Base-by-base conservation (phyloP, 306 rosid genomes). In the Malus fusca region DNA sequence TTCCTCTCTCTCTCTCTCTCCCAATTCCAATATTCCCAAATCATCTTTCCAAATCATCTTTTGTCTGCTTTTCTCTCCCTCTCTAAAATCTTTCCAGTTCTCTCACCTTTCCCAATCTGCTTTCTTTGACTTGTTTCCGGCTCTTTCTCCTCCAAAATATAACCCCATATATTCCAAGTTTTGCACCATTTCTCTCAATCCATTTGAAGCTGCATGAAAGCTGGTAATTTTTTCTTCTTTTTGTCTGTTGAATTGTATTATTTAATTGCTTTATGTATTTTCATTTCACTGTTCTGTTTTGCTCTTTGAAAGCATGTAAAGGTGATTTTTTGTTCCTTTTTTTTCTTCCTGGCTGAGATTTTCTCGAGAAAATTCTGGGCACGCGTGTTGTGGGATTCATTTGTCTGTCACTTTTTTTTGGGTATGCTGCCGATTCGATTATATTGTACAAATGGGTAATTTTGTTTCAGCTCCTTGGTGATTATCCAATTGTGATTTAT, bases 101-200 rank as follows among this genome's bases (percentile, higher is more conserved):
- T 42, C 2, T 19, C 23, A 43, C 70, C 82, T 82, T 83, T 84
- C 69, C 84, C 90, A 66, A 86, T 82, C 88, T 84, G 87, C 96
- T 86, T 87, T 92, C 87, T 89, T 92, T 89, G 94, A 91, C 97
- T 83, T 68, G 79, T 72, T 33, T 58, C 73, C 74, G 77, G 77
- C 33, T 76, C 77, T 51, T 82, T 33, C 42, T 68, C 81, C 74
- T 75, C 81, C 82, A 66, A 84, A 51, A 79, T 81, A 88, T 72
- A 78, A 87, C 75, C 75, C 86, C 88, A 79, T 82, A 81, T 78
- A 58, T 80, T 79, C 59, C 77, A 10, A 56, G 73, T 76, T 73
- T 71, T 51, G 7, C 53, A 63, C 86, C 83, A 80, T 81, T 84
- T 48, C 56, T 44, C 21, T 46, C 61, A 79, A 83, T 78, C 84